Base-by-base conservation (phyloP, 306 rosid species). In the Cicer chorassanicum region DNA sequence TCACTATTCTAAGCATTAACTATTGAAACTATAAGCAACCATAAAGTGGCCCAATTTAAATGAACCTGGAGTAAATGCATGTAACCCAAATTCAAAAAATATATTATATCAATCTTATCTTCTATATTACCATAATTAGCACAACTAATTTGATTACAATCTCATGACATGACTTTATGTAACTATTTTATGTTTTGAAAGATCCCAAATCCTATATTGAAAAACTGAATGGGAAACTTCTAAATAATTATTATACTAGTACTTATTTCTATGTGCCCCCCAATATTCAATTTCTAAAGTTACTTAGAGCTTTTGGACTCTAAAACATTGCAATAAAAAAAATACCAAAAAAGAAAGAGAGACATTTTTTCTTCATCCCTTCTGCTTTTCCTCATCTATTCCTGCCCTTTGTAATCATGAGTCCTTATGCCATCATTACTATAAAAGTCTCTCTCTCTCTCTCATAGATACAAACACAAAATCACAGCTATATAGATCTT, bases 381-480 rank as follows among this genome's bases (percentile, higher is more conserved):
- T 75, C 84, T 83, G 76, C 89, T 62, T 83, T 55, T 43, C 77
- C 74, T 70, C 87, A 78, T 66, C 86, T 87, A 72, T 75, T 85
- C 65, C 91, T 85, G 89, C 85, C 92, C 83, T 79, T 77, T 73
- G 94, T 86, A 87, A 93, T 93, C 84, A 93, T 88, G 94, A 88
- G 85, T 73, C 87, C 84, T 86, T 80, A 60, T 79, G 94, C 83
- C 93, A 93, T 91, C 97, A 89, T 91, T 89, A 74, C 97, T 13
- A 80, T 65, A 77, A 84, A 91, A 85, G 77, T 83, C 83, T 83
- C 82, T 60, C 80, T 86, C 74, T n/a, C 48, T 38, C 49, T 9
- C 68, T 24, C 83, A 48, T 83, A 62, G 10, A 86, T 73, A 74
- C 83, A 82, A 77, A 77, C 80, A 84, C 87, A 74, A 80, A 34